phyloP scores from a whole-genome alignment of 768 basidiomycete genomes.

The Pisolithus microcarpus region DNA sequence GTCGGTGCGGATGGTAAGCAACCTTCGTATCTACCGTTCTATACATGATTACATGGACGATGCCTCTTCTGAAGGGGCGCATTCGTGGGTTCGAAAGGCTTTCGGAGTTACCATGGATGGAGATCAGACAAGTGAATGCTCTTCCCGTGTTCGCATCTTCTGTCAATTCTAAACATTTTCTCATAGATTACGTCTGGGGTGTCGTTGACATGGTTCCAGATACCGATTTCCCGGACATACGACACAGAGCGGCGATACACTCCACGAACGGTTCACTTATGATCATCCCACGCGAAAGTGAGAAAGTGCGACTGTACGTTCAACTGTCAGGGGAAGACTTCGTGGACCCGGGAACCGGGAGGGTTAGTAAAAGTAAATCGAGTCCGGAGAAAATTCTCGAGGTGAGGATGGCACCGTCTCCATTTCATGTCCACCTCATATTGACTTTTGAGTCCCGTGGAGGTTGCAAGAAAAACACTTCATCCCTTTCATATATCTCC shows the following conservation, averaged over 20 bases:
- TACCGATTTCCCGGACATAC: constrained; percentile 73
- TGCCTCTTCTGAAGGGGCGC: constrained; percentile 27
- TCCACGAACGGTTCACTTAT: constrained; percentile 63
- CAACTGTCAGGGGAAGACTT: constrained; percentile 50
- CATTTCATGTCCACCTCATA: background rate
- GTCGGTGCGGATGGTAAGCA: constrained; percentile 30
- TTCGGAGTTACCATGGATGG: constrained; percentile 41
- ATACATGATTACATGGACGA: background rate
- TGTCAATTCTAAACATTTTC: background rate
- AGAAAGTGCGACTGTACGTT: constrained; percentile 63
- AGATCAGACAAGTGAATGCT: constrained; percentile 35
- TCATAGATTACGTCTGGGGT: constrained; percentile 73
- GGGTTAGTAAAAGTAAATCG: constrained; percentile 48
- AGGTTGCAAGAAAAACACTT: constrained; percentile 53
- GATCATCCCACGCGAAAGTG: constrained; percentile 66
- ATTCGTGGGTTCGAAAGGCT: constrained; percentile 41
- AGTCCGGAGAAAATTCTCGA: constrained; percentile 47
- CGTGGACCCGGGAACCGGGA: constrained; percentile 38
- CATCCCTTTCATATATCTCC: constrained; percentile 47
- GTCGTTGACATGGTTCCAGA: constrained; percentile 65
- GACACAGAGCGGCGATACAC: constrained; percentile 58
- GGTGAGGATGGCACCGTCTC: constrained; percentile 26
- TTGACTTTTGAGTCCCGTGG: background rate
- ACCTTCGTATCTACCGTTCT: too few relatives aligned
- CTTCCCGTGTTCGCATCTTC: too few relatives aligned